Percentiles rank a stretch among this genome's conserved stretches.
Conservation (phyloP, 1,284 basidiomycete species). For the Ustilago xerochloae region DNA sequence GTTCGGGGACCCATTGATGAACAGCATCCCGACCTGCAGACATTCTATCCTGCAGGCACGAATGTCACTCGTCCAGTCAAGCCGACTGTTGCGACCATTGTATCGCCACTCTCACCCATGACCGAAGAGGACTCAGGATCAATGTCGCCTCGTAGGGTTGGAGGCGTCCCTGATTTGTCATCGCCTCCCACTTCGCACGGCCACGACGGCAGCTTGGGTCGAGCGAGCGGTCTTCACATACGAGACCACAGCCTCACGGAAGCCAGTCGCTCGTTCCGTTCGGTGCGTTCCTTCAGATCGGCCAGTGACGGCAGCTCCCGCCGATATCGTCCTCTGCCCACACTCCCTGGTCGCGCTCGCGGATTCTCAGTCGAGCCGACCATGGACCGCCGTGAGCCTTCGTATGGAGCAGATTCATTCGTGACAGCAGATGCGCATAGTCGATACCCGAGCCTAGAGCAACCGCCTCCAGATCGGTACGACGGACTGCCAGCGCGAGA, state of each 20-base stretch:
- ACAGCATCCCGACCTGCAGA: slow-evolving; percentile 18
- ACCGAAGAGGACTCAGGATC: slow-evolving; percentile 6
- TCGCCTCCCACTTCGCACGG: not conserved
- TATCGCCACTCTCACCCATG: slow-evolving; percentile 13
- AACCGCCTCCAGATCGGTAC: not conserved
- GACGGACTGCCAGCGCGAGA: slow-evolving; percentile 16
- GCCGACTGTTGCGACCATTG: not conserved
- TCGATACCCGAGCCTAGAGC: not conserved
- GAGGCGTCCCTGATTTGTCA: slow-evolving; percentile 10
- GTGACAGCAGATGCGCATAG: slow-evolving; percentile 11
- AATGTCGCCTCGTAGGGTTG: slow-evolving; percentile 8
- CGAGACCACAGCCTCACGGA: not conserved
- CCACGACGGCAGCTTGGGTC: not conserved
- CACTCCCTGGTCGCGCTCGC: not conserved
- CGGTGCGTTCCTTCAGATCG: slow-evolving; percentile 17
- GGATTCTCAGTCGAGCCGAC: slow-evolving; percentile 15
- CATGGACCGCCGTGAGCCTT: slow-evolving; percentile 1
- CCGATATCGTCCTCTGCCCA: slow-evolving; percentile 10
- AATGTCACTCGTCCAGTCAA: not conserved
- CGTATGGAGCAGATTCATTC: slow-evolving; percentile 3
- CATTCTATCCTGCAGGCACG: slow-evolving; percentile 13
- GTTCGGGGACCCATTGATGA: slow-evolving; percentile 11
- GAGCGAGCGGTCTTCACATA: not conserved
- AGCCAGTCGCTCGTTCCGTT: slow-evolving; percentile 15
- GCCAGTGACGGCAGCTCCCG: slow-evolving; percentile 19